Conservation (phyloP, 163 green algal genomes). For the Prototheca cutis region DNA sequence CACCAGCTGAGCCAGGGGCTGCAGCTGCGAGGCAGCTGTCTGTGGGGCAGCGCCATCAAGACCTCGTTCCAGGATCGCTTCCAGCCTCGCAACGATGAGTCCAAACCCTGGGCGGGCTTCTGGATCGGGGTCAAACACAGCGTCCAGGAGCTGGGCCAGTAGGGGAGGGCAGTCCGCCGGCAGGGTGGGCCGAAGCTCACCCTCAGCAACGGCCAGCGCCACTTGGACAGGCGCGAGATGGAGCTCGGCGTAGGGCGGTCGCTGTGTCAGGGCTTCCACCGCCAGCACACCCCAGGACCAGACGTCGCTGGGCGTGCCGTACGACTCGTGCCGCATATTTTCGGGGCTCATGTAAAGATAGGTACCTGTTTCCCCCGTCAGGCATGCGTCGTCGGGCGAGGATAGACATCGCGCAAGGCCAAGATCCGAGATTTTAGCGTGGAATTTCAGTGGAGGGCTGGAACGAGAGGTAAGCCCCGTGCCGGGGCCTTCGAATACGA, state of each 20-base stretch:
- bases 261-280: conserved; percentile 57
- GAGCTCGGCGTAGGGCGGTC: conserved; percentile 52
- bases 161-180: conserved; percentile 23
- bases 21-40: too few relatives aligned
- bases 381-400: conserved; percentile 7
- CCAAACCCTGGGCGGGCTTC: conserved; percentile 42
- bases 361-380: conserved; percentile 77
- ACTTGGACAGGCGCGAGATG: conserved; percentile 68
- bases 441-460: too few relatives aligned
- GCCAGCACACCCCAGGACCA: conserved; percentile 80
- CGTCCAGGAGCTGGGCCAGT: conserved; percentile 27
- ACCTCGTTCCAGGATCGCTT: conserved; percentile 10
- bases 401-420: conserved; percentile 53
- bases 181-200: conserved; percentile 44
- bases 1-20: too few relatives aligned
- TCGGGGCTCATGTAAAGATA: conserved; percentile 88
- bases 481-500: conserved; percentile 50
- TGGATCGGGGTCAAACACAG: conserved; percentile 47
- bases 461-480: too few relatives aligned
- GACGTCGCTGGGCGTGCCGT: conserved; percentile 68
- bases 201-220: conserved; percentile 48
- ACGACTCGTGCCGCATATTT: conserved; percentile 62
- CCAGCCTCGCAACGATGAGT: conserved; percentile 35
- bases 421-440: conserved; percentile 69
- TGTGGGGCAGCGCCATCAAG: too few relatives aligned